A percentile compares a stretch with the other conserved stretches of the same genome.
Evolutionary conservation across 306 rosid genomes (phyloP).

Genomic region (Potentilla sterilis): DNA sequence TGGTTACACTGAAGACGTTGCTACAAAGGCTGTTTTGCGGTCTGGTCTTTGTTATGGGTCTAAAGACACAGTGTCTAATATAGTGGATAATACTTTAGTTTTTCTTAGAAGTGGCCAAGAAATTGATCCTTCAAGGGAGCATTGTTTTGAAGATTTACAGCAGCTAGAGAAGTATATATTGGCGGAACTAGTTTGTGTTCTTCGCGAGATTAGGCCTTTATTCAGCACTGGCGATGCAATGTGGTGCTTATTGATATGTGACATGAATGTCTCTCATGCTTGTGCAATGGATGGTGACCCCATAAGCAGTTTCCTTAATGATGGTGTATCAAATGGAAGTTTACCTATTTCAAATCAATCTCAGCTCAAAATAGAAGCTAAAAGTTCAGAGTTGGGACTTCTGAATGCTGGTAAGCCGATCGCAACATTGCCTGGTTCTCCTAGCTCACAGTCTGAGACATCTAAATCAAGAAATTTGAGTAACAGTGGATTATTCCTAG

Average conservation of each 20-base stretch:
- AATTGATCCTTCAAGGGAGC: slow-evolving; percentile 69
- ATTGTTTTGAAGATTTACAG: slow-evolving; percentile 67
- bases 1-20: slow-evolving; percentile 77
- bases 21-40: slow-evolving; percentile 70
- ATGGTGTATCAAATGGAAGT: slow-evolving; percentile 37
- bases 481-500: slow-evolving; percentile 33
- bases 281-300: slow-evolving; percentile 75
- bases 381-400: slow-evolving; percentile 46
- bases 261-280: slow-evolving; percentile 85
- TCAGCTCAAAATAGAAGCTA: not conserved
- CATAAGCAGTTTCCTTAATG: slow-evolving; percentile 39
- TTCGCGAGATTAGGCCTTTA: slow-evolving; percentile 81
- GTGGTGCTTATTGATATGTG: slow-evolving; percentile 88
- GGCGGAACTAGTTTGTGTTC: slow-evolving; percentile 89
- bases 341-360: slow-evolving; percentile 42
- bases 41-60: slow-evolving; percentile 77
- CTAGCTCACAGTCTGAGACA: slow-evolving; percentile 46
- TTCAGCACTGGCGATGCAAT: slow-evolving; percentile 91
- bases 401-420: slow-evolving; percentile 47
- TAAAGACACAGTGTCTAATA: slow-evolving; percentile 75
- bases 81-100: slow-evolving; percentile 67
- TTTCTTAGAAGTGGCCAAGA: slow-evolving; percentile 80
- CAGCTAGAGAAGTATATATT: slow-evolving; percentile 83
- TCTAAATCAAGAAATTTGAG: slow-evolving; percentile 41
- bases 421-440: slow-evolving; percentile 42